A percentile compares a stretch with the other conserved stretches of the same genome.
phyloP scores from a whole-genome alignment of 768 basidiomycete genomes.

The Lentinula edodes region DNA sequence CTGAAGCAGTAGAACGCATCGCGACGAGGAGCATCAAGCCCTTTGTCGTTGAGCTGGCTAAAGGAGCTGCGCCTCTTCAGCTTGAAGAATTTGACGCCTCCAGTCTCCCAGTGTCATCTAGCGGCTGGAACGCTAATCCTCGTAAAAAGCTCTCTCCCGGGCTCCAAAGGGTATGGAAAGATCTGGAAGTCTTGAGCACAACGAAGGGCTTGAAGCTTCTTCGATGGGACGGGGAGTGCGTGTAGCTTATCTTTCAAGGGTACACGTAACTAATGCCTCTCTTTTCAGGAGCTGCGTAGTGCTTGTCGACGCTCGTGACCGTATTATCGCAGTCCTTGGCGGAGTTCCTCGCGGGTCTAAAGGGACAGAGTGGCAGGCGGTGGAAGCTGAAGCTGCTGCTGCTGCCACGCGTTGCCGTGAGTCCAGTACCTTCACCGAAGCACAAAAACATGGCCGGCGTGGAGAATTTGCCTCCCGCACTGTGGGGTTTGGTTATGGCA shows the following conservation, averaged over 20 bases:
- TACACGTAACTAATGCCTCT: too few relatives aligned
- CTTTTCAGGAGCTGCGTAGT: background rate
- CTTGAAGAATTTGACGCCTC: background rate
- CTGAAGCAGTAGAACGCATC: background rate
- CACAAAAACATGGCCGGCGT: background rate
- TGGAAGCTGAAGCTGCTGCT: background rate
- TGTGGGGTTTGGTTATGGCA: background rate
- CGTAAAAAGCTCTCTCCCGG: background rate
- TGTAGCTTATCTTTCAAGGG: too few relatives aligned
- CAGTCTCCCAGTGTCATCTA: background rate
- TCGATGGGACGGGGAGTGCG: background rate
- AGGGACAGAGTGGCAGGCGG: background rate
- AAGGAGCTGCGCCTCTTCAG: background rate
- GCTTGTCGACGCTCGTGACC: background rate
- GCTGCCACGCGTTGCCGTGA: background rate
- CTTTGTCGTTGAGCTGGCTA: background rate
- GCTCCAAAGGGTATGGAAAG: background rate
- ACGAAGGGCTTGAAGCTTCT: background rate
- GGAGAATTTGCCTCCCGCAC: background rate
- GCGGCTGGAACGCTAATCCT: background rate
- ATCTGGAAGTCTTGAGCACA: background rate
- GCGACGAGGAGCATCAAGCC: background rate
- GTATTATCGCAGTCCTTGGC: background rate
- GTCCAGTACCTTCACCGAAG: background rate
- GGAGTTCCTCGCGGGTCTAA: background rate